These are phyloP conservation scores for Epicoccum nigrum DNA, from an alignment of 2,329 filamentous ascomycete genomes.

Conservation along the genomic window DNA sequence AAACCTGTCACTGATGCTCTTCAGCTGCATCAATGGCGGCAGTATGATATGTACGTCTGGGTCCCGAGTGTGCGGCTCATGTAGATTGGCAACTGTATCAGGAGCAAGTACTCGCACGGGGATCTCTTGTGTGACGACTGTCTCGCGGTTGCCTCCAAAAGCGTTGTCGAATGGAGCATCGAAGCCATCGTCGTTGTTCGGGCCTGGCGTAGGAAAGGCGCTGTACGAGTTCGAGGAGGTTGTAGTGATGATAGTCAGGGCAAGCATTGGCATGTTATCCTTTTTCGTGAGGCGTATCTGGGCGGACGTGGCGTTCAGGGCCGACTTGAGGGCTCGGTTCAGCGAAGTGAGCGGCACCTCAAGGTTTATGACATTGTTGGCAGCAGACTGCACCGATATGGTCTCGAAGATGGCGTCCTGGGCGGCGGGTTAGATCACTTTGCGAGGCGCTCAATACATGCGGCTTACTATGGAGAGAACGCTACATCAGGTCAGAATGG, in stretches of 20 bases:
- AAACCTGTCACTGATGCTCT: slow-evolving; percentile 93
- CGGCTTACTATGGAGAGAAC: slow-evolving; percentile 51
- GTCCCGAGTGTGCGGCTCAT: slow-evolving; percentile 88
- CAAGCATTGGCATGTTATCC: slow-evolving; percentile 82
- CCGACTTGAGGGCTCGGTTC: slow-evolving; percentile 89
- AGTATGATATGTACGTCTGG: slow-evolving; percentile 94
- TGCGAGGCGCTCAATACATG: slow-evolving; percentile 27
- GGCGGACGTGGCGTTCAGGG: slow-evolving; percentile 78
- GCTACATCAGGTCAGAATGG: slow-evolving; percentile 38
- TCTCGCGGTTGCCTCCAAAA: slow-evolving; percentile 73
- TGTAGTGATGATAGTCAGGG: slow-evolving; percentile 85
- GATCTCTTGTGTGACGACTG: slow-evolving; percentile 92
- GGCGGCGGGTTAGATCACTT: slow-evolving; percentile 21
- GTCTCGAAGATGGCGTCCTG: slow-evolving; percentile 89
- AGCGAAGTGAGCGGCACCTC: slow-evolving; percentile 89
- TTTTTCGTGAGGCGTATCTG: slow-evolving; percentile 92
- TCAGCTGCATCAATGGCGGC: slow-evolving; percentile 84
- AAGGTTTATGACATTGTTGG: slow-evolving; percentile 91
- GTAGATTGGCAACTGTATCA: slow-evolving; percentile 85
- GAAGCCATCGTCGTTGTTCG: slow-evolving; percentile 35
- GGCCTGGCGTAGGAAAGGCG: slow-evolving; percentile 37
- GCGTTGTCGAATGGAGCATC: slow-evolving; percentile 34
- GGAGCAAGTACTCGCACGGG: slow-evolving; percentile 90
- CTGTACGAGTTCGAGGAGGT: slow-evolving; percentile 58
- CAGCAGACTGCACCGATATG: slow-evolving; percentile 85